phyloP scores from a whole-genome alignment of 73 alveolate species.

The Paramecium octaurelia region DNA sequence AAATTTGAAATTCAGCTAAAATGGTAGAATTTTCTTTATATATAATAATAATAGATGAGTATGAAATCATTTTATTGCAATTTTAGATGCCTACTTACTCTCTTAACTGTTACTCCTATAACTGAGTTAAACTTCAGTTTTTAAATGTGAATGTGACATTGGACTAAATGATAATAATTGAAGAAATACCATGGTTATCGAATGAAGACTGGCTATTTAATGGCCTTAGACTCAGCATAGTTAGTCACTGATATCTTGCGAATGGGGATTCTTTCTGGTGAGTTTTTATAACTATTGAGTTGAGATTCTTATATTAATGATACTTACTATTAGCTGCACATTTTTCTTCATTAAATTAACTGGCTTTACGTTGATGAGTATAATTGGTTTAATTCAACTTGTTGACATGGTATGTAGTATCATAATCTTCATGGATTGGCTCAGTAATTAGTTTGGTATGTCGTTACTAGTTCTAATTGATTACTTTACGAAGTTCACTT shows the following conservation, averaged over 20 bases:
- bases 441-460: neutral
- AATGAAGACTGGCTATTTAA: neutral
- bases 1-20: neutral
- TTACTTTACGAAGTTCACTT: neutral
- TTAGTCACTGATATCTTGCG: neutral
- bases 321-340: neutral
- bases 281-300: neutral
- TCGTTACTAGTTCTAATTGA: neutral
- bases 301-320: neutral
- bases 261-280: neutral
- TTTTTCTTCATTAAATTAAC: neutral
- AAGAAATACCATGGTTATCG: neutral
- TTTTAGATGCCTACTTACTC: neutral
- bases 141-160: neutral
- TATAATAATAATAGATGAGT: neutral
- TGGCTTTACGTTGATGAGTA: neutral
- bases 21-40: neutral
- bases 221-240: neutral
- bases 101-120: conserved; percentile 37
- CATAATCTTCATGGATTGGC: neutral
- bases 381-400: neutral
- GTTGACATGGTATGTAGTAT: neutral
- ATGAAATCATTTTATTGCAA: neutral
- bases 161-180: neutral
- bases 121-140: neutral